A percentile compares a stretch with the other conserved stretches of the same genome.
Conservation (phyloP, 805 yeast genomes). For the Candida morakotiae region DNA sequence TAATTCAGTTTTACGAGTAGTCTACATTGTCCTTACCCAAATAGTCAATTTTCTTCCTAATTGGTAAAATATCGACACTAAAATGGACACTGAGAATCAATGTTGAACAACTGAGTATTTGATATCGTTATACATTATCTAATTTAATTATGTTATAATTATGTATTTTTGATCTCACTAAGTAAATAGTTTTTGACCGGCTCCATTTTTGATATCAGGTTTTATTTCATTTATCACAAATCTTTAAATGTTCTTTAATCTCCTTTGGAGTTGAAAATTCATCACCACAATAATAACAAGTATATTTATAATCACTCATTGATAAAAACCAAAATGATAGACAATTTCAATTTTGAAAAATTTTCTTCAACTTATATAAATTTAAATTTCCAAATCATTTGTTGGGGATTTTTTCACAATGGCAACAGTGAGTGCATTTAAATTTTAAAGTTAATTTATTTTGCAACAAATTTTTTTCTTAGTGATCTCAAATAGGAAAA, state of each 20-base stretch:
- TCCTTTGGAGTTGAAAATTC: constrained; percentile 1
- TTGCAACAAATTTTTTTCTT: neutral
- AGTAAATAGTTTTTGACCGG: too few species aligned
- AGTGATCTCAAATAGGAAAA: neutral
- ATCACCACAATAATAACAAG: constrained; percentile 3
- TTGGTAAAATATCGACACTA: too few species aligned
- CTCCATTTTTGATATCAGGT: too few species aligned
- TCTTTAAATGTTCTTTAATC: neutral
- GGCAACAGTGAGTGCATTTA: neutral
- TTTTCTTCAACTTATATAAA: neutral
- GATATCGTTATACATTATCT: too few species aligned
- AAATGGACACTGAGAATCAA: too few species aligned
- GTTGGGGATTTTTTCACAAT: neutral
- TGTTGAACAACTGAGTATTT: too few species aligned
- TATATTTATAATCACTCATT: constrained; percentile 4
- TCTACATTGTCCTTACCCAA: too few species aligned
- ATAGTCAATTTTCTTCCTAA: too few species aligned
- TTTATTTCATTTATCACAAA: neutral
- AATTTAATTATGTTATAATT: too few species aligned
- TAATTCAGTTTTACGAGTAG: too few species aligned
- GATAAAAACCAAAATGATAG: neutral
- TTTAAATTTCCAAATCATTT: neutral
- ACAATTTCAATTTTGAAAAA: neutral
- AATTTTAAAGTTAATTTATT: too few species aligned
- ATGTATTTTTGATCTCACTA: too few species aligned